Base-by-base conservation (phyloP, 2,329 filamentous ascomycete species). In the Ophiostoma populinum region DNA sequence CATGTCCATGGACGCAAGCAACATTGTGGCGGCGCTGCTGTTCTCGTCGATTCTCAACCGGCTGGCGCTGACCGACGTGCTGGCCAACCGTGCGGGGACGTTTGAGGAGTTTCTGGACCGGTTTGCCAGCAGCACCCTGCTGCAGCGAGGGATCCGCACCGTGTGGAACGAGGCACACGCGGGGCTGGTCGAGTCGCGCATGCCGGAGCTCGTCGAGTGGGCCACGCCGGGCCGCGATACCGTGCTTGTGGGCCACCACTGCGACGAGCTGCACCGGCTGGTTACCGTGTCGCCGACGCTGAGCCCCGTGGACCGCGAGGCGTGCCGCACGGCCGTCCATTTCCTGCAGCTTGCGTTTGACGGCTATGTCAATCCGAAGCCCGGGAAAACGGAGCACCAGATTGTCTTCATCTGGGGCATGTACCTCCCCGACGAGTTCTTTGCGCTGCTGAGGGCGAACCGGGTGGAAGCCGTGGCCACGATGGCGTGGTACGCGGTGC, bases 31-130 rank as follows among this genome's bases (percentile, higher is more conserved):
- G 2, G 51, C 57, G 11, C 60, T 63, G 36, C 46, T 64, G n/a
- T 65, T 64, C 45, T 55, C 60, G 5, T 49, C 52, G 13, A 39
- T 57, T 5, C 44, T 64, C 1, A 58, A 61, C 26, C 51, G 65
- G 6, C 62, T 67, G 35, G 54, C 59, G 25, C 53, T 70, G 4
- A 62, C 57, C 43, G 63, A 70, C 36, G 57, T 57, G 2, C 50
- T 67, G 2, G 40, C 42, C 4, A 42, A 49, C 37, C 51, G 56
- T 35, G 52, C 59, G 26, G 51, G 51, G 12, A 45, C 53, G 27
- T 60, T 65, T 24, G 49, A 55, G 22, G 40, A 43, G 24, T 58
- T 61, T 25, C 48, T 63, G 9, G 52, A 55, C 24, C 48, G 54
- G 9, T 61, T 61, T 36, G 45, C 57, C 13, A 51, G 55, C n/a